Base-by-base conservation (phyloP, 768 basidiomycete species). In the Sistotremastrum niveocremeum region DNA sequence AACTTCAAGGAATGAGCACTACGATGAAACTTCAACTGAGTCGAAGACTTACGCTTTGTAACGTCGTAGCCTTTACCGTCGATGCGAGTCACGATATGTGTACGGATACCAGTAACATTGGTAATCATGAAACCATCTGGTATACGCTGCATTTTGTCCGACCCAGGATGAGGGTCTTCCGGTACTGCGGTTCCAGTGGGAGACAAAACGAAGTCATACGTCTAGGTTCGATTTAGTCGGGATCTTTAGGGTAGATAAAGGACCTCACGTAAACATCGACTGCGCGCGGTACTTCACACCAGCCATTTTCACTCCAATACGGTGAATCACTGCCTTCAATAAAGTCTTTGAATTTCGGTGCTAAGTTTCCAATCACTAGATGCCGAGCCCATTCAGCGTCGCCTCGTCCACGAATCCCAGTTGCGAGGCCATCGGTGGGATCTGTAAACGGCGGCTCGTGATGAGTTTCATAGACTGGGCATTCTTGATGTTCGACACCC, bases 11-110 rank as follows among this genome's bases (percentile, higher is more conserved):
- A 28, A 34, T 40, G 32, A 3, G 41, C 49, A 40, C 46, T 37
- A 9, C 48, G 6, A 30, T 31, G 40, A n/a, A 32, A 43, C 4
- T 34, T 40, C 43, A 51, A 33, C 5, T 11, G 20, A 20, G 42
- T 34, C 32, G 2, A 35, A 35, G 12, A 60, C 82, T 56, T 54
- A 91, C 91, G 65, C 66, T 78, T 86, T 34, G 82, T 73, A 45
- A 97, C 72, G 54, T 94, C 86, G 54, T 89, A 94, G 6, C 90
- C 90, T 53, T 71, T 79, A 8, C 81, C 81, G 54, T 93, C 90
- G 45, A 90, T 59, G 30, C 88, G 71, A 56, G 76, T 81, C 28
- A 86, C 79, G 12, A 93, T 79, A 50, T 79, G 79, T 2, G 79
- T 72, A 35, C 85, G 74, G 41, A 95, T 72, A 5, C 89, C 90